Evolutionary conservation across 106 monocot species (phyloP).

Genomic region (Iris macrosiphon): DNA sequence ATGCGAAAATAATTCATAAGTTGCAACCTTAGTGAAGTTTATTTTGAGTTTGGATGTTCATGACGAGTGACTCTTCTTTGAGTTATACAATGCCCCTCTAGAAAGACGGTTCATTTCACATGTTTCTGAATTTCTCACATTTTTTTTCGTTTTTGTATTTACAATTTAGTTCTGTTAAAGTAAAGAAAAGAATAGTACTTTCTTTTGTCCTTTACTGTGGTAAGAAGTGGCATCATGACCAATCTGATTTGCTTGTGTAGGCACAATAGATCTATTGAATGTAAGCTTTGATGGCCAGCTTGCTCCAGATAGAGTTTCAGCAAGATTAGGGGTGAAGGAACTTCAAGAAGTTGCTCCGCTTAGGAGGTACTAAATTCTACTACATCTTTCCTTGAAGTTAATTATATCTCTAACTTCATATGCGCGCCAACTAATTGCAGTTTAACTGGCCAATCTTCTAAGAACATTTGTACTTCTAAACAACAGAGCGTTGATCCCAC

Average conservation of each 20-base stretch:
- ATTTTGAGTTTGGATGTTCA: too few species aligned
- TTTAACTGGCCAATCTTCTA: too few species aligned
- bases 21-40: too few species aligned
- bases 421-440: too few species aligned
- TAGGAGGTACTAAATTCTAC: conserved; percentile 51
- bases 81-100: too few species aligned
- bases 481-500: too few species aligned
- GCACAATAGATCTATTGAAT: conserved; percentile 83
- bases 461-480: too few species aligned
- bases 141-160: neutral
- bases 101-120: too few species aligned
- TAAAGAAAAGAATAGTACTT: neutral
- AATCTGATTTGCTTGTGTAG: conserved; percentile 33
- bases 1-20: too few species aligned
- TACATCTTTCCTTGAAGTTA: conserved; percentile 1
- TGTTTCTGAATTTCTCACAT: too few species aligned
- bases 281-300: conserved; percentile 88
- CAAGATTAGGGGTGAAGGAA: conserved; percentile 58
- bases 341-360: conserved; percentile 74
- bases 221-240: neutral
- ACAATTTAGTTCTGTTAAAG: neutral
- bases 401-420: neutral
- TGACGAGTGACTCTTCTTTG: too few species aligned
- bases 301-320: conserved; percentile 97
- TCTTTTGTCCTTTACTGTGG: neutral